Evolutionary conservation across 1,284 basidiomycete genomes (phyloP).

Genomic region (Ustilago loliicola): DNA sequence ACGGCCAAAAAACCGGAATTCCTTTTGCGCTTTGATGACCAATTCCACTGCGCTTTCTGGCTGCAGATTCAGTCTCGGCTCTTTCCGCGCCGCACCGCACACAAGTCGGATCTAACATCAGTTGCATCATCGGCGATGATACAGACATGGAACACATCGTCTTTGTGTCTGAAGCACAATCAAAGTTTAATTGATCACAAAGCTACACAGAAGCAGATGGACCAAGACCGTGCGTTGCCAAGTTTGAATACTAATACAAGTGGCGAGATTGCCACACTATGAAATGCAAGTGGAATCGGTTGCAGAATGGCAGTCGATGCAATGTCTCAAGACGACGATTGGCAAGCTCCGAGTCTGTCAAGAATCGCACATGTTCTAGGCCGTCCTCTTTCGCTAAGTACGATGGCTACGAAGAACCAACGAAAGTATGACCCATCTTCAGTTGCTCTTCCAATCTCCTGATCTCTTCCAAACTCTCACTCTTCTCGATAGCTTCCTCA

Average conservation of each 20-base stretch:
- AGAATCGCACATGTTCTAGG: neutral
- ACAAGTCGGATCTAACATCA: neutral
- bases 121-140: no score
- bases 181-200: neutral
- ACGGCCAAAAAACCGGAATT: conserved; percentile 31
- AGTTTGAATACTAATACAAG: conserved; percentile 20
- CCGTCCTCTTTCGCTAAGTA: neutral
- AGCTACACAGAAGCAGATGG: no score
- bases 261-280: neutral
- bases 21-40: neutral
- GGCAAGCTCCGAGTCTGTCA: no score
- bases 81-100: conserved; percentile 14
- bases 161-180: no score
- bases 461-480: conserved; percentile 82
- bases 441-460: conserved; percentile 65
- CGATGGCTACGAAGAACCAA: neutral
- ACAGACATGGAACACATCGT: no score
- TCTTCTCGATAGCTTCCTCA: conserved; percentile 88
- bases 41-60: neutral
- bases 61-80: conserved; percentile 9
- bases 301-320: neutral
- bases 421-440: conserved; percentile 59
- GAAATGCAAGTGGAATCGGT: neutral
- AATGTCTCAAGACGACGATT: no score
- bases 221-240: no score